Evolutionary conservation across 805 yeast genomes (phyloP).

Genomic region (Saturnispora saitoi): DNA sequence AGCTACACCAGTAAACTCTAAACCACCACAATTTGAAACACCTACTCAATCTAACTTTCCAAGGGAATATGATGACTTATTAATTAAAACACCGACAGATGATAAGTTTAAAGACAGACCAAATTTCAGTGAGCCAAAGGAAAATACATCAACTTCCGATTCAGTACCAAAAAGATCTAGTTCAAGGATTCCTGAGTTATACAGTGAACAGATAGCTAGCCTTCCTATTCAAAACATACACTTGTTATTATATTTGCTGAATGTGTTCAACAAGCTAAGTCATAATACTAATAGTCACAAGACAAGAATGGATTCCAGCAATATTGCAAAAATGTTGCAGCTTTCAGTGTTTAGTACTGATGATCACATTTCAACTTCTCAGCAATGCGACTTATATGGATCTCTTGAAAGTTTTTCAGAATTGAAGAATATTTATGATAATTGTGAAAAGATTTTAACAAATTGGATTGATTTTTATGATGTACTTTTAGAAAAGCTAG

Average conservation of each 20-base stretch:
- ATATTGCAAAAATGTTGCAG: conserved; percentile 33
- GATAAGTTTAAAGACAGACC: background rate
- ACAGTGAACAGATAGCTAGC: background rate
- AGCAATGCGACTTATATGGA: conserved; percentile 7
- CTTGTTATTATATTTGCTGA: conserved; percentile 24
- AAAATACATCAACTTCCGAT: background rate
- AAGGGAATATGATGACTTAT: background rate
- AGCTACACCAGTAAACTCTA: conserved; percentile 3
- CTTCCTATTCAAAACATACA: conserved; percentile 27
- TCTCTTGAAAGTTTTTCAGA: conserved; percentile 13
- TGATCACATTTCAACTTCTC: conserved; percentile 13
- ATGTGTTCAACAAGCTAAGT: conserved; percentile 21
- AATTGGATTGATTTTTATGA: conserved; percentile 23
- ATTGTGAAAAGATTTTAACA: conserved; percentile 22
- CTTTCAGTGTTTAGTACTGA: conserved; percentile 29
- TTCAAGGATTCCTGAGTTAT: conserved; percentile 3
- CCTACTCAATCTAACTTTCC: background rate
- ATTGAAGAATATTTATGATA: conserved; percentile 17
- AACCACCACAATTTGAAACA: conserved; percentile 1
- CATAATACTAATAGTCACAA: conserved; percentile 18
- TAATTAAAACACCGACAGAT: conserved; percentile 8
- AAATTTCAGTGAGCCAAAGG: background rate
- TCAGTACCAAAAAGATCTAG: background rate
- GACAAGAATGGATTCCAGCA: conserved; percentile 31
- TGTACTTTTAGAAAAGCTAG: conserved; percentile 11